Conservation (phyloP, 23 red algal species). For the Gracilaria domingensis region DNA sequence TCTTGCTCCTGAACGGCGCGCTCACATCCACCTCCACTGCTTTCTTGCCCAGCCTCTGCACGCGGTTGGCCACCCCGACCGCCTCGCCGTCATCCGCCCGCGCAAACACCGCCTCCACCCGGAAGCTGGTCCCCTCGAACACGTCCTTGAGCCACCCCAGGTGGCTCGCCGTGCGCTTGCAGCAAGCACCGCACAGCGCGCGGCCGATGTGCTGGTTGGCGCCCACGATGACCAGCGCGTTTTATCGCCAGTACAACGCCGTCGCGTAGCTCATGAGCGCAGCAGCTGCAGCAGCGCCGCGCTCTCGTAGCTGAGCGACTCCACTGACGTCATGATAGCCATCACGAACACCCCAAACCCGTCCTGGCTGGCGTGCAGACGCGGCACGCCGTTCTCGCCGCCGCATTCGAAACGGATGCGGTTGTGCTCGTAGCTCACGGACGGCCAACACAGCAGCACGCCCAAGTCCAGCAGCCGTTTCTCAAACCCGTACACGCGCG, state of each 20-base stretch:
- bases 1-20: neutral
- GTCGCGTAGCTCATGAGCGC: slow-evolving; percentile 37
- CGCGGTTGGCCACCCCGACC: neutral
- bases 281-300: slow-evolving; percentile 29
- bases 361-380: neutral
- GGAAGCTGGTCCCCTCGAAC: slow-evolving; percentile 39
- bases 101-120: slow-evolving; percentile 18
- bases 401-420: slow-evolving; percentile 14
- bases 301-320: slow-evolving; percentile 34
- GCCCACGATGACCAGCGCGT: slow-evolving; percentile 33
- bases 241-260: slow-evolving; percentile 30
- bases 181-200: slow-evolving; percentile 31
- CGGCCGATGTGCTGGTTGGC: slow-evolving; percentile 4
- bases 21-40: slow-evolving; percentile 27
- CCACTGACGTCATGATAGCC: slow-evolving; percentile 9
- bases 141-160: slow-evolving; percentile 60
- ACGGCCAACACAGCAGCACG: slow-evolving; percentile 3
- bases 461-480: slow-evolving; percentile 39
- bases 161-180: neutral
- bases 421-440: slow-evolving; percentile 35
- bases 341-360: slow-evolving; percentile 27
- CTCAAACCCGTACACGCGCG: slow-evolving; percentile 50
- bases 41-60: neutral
- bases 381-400: neutral
- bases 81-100: neutral